Evolutionary conservation across 176 grass and related monocot genomes (phyloP).

Genomic region (Phoenix roebelenii): DNA sequence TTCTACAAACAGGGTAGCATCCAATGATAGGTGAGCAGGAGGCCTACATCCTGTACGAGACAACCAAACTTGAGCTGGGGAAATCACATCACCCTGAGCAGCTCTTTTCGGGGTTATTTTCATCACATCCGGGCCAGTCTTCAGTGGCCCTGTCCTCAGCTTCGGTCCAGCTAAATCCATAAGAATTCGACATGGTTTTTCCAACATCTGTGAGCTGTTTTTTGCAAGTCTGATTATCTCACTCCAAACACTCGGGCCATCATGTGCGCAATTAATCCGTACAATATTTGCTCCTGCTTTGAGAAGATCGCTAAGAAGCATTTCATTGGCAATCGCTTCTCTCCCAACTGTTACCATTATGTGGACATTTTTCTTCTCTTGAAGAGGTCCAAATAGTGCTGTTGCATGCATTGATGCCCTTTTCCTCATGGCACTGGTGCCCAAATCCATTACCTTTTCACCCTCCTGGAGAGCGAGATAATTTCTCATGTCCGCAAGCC

Average conservation of each 20-base stretch:
- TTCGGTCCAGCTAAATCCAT: slow-evolving; percentile 25
- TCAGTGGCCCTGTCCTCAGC: slow-evolving; percentile 11
- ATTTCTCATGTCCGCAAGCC: background rate
- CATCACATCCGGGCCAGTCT: background rate
- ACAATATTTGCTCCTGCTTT: slow-evolving; percentile 17
- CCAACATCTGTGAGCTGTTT: slow-evolving; percentile 13
- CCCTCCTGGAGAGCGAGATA: no score
- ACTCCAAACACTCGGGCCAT: slow-evolving; percentile 9
- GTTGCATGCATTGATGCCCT: background rate
- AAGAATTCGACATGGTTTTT: slow-evolving; percentile 20
- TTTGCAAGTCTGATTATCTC: slow-evolving; percentile 13
- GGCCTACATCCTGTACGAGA: background rate
- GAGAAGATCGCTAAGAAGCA: slow-evolving; percentile 7
- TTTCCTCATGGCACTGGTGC: background rate
- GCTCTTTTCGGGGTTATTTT: slow-evolving; percentile 4
- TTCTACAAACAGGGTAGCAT: slow-evolving; percentile 13
- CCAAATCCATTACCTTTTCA: no score
- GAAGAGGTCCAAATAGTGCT: slow-evolving; percentile 11
- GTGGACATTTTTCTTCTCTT: slow-evolving; percentile 3
- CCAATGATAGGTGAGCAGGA: background rate
- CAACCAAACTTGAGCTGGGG: slow-evolving; percentile 16
- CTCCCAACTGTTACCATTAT: slow-evolving; percentile 26
- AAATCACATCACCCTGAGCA: slow-evolving; percentile 7
- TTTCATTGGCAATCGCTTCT: slow-evolving; percentile 12
- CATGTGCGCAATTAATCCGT: slow-evolving; percentile 22